These are phyloP conservation scores for Thelephora terrestris DNA, from an alignment of 1,284 basidiomycete genomes.

Conservation along the genomic window DNA sequence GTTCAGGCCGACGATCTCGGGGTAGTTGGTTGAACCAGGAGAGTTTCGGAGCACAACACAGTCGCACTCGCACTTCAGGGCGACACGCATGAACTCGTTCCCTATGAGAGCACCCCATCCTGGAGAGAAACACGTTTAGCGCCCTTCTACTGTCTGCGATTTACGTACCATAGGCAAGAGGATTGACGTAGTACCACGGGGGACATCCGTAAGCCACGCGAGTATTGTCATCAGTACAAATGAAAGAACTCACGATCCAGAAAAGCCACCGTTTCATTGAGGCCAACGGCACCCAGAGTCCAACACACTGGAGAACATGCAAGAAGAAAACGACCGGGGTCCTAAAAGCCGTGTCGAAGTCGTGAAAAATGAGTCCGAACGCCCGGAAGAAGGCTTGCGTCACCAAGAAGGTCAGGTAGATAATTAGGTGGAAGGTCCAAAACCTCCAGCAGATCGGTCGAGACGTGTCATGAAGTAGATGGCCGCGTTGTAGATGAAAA, in stretches of 20 bases:
- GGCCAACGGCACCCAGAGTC: conserved; percentile 65
- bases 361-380: conserved; percentile 53
- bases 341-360: conserved; percentile 57
- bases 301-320: conserved; percentile 56
- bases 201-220: neutral
- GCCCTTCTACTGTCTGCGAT: conserved; percentile 4
- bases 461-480: conserved; percentile 71
- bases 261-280: conserved; percentile 87
- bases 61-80: conserved; percentile 56
- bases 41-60: conserved; percentile 68
- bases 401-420: conserved; percentile 46
- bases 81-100: conserved; percentile 74
- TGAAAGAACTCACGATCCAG: conserved; percentile 54
- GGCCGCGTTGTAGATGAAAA: conserved; percentile 59
- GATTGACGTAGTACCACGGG: conserved; percentile 61
- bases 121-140: conserved; percentile 11
- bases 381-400: conserved; percentile 74
- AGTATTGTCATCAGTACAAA: too few species aligned
- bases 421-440: conserved; percentile 64
- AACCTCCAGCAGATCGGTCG: conserved; percentile 48
- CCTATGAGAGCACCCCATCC: conserved; percentile 73
- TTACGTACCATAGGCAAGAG: conserved; percentile 58
- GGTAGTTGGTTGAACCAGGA: conserved; percentile 51
- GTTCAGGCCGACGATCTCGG: conserved; percentile 54
- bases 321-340: conserved; percentile 51